Evolutionary conservation across 2,329 filamentous ascomycete species (phyloP), one percentile per base, ranked within the genome.

Genomic region (Thelonectria blattea): DNA sequence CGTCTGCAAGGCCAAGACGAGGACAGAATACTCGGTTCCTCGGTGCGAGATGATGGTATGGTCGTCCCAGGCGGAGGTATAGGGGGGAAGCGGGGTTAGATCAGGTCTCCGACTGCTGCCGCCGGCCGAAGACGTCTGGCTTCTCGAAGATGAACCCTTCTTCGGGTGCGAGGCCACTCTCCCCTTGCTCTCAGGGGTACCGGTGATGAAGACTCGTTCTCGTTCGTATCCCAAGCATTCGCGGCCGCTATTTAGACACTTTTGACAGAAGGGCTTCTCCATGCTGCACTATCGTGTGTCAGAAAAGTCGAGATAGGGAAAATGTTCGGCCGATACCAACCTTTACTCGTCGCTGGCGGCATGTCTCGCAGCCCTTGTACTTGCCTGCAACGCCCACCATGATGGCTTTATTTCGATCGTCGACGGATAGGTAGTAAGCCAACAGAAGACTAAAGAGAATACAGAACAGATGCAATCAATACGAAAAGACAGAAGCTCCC

Each of bases 381-480:
- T 87, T 88, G 52, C 85, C 85, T 39, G 85, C 81, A 59, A 88
- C 85, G 54, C 85, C 85, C 65, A 87, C 85, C 85, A 87, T 87
- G 37, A 57, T 78, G 70, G 63, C 43, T 63, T n/a, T 27, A 51
- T 20, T 43, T 17, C 5, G 43, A 20, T 52, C 34, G 52, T 52
- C 20, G 41, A 45, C 8, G 27, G 27, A n/a, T n/a, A n/a, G 51
- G 18, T 37, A 27, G 14, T 18, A 46, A 15, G 32, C 12, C n/a
- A 42, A 51, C n/a, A 20, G 11, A 24, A 10, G 46, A 24, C 24
- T 12, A 24, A n/a, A n/a, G 20, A 20, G 12, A 37, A 48, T 10
- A 17, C 17, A 30, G 18, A 11, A 20, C 34, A 47, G 55, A 50
- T 60, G 52, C 53, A 30, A 32, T 48, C 57, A 56, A 52, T 50